Base-by-base conservation (phyloP, 257 asterid genomes). In the Capsicum chinense region DNA sequence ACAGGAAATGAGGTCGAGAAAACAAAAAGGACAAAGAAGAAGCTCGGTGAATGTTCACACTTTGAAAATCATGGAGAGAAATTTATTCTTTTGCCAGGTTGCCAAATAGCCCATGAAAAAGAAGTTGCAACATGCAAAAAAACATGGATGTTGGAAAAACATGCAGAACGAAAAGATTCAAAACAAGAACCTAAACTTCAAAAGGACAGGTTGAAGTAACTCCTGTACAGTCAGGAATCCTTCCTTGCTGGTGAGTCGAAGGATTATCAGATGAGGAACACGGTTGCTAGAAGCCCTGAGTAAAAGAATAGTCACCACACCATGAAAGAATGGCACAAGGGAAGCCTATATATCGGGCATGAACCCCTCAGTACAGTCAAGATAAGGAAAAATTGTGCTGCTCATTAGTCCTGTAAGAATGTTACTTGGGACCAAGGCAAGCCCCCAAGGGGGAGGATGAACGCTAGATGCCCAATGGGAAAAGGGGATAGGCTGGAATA, bases 371-470 rank as follows among this genome's bases (percentile, higher is more conserved):
- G 50, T 26, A 35, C 12, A 67, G 50, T 67, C 74, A 35, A 67
- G n/a, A 37, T 67, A 67, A 67, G 74, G 35, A 19, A 67, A 33
- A 14, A 50, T 9, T 35, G 6, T 35, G 74, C 19, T 35, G 19
- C 73, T 66, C 48, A 35, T 35, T 66, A 35, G 73, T 66, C 73
- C 73, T 66, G 73, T 66, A 33, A 33, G 73, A 66, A 35, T 66
- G 48, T 6, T 35, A 35, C 73, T 66, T 66, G 74, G 74, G 6
- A 67, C 74, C 50, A 67, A 67, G 74, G 50, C 6, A 6, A 67
- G 52, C 52, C n/a, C 1, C 3, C 76, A 68, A 68, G 6, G 52
- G 52, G 76, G 37, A 37, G 21, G 21, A 67, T 67, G 74, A 19
- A 67, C 6, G 5, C 50, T 35, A 35, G 50, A 37, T 35, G 13